Conservation (phyloP, 306 rosid species). For the Glycine latifolia region DNA sequence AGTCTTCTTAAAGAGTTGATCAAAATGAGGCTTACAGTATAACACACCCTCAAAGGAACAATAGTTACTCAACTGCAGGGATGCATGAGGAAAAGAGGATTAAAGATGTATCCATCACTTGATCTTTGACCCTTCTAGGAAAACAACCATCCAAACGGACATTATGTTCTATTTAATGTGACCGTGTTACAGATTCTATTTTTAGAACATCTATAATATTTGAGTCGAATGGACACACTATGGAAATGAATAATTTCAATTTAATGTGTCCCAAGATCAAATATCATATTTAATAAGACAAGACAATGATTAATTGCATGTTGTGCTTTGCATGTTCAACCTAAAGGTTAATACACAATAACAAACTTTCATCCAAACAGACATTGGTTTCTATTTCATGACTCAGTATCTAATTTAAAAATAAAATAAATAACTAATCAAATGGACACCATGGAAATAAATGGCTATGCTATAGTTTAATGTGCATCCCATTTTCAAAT, state of each 20-base stretch:
- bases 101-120: background rate
- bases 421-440: background rate
- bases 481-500: background rate
- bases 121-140: background rate
- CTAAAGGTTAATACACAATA: background rate
- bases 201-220: background rate
- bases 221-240: background rate
- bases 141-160: background rate
- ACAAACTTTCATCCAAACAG: background rate
- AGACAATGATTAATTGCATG: background rate
- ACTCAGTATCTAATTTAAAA: background rate
- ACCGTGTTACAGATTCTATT: background rate
- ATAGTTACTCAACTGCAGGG: slow-evolving; percentile 81
- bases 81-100: slow-evolving; percentile 32
- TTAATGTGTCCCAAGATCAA: background rate
- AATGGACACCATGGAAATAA: background rate
- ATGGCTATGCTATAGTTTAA: background rate
- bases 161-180: background rate
- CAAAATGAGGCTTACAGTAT: slow-evolving; percentile 98
- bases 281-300: background rate
- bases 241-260: background rate
- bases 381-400: background rate
- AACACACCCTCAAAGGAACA: slow-evolving; percentile 87
- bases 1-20: slow-evolving; percentile 90
- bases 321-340: background rate